Percentiles rank a stretch among this genome's conserved stretches.
phyloP scores from a whole-genome alignment of 106 monocot genomes.

The Cymbidium sinense region DNA sequence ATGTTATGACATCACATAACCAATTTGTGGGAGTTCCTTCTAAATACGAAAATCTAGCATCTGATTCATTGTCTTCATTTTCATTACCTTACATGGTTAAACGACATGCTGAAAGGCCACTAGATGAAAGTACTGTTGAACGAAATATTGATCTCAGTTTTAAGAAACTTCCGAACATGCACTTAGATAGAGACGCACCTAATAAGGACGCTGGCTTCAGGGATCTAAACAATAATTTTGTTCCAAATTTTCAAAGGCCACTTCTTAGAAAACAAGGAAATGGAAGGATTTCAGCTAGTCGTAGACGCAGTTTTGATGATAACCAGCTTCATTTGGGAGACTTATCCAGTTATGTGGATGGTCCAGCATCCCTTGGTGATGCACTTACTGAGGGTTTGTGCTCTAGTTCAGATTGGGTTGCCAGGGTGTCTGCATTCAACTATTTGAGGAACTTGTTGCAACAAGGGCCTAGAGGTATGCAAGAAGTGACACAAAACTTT shows the following conservation, averaged over 20 bases:
- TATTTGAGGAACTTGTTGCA: conserved; percentile 76
- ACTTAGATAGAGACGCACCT: conserved; percentile 48
- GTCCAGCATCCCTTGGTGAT: conserved; percentile 78
- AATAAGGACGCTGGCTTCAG: conserved; percentile 50
- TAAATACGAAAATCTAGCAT: conserved; percentile 35
- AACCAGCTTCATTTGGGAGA: conserved; percentile 55
- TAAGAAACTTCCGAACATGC: conserved; percentile 38
- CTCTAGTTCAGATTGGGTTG: conserved; percentile 91
- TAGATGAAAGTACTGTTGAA: conserved; percentile 35
- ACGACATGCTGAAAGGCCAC: conserved; percentile 60
- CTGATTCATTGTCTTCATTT: conserved; percentile 54
- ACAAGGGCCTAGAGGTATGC: conserved; percentile 82
- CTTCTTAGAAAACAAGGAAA: conserved; percentile 82
- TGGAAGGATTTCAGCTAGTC: conserved; percentile 51
- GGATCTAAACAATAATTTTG: conserved; percentile 67
- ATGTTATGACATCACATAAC: conserved; percentile 34
- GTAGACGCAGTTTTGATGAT: conserved; percentile 90
- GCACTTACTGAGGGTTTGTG: conserved; percentile 83
- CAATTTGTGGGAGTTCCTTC: conserved; percentile 40
- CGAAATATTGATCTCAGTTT: conserved; percentile 35
- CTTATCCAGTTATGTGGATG: conserved; percentile 61
- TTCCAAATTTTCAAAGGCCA: conserved; percentile 97
- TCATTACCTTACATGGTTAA: conserved; percentile 40
- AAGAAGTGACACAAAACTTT: conserved; percentile 88
- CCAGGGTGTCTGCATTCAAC: conserved; percentile 89